Evolutionary conservation across 2,329 filamentous ascomycete species (phyloP).

Genomic region (Xylaria sp.): DNA sequence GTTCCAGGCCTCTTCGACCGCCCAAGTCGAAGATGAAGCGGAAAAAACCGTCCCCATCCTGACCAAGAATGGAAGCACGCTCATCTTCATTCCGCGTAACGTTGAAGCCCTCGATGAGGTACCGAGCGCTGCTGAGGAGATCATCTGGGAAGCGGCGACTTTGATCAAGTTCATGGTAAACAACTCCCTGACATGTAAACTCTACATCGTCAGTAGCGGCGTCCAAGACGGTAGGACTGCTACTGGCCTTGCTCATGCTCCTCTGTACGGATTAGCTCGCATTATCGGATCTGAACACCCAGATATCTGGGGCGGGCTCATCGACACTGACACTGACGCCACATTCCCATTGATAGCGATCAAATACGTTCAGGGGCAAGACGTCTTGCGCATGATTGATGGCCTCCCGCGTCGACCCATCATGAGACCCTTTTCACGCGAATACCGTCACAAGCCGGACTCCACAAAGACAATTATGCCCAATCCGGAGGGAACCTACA

Average conservation of each 20-base stretch:
- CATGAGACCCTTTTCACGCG: slow-evolving; percentile 38
- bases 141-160: slow-evolving; percentile 30
- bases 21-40: background rate
- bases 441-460: slow-evolving; percentile 37
- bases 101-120: slow-evolving; percentile 24
- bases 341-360: slow-evolving; percentile 51
- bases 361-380: slow-evolving; percentile 52
- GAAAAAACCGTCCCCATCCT: background rate
- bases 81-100: slow-evolving; percentile 15
- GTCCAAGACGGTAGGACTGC: slow-evolving; percentile 10
- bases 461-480: slow-evolving; percentile 39
- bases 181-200: background rate
- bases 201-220: slow-evolving; percentile 9
- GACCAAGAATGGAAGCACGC: slow-evolving; percentile 3
- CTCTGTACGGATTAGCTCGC: slow-evolving; percentile 52
- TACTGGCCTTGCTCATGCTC: slow-evolving; percentile 49
- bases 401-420: slow-evolving; percentile 44
- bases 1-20: background rate
- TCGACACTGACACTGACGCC: slow-evolving; percentile 45
- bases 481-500: slow-evolving; percentile 52
- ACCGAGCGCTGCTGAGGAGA: slow-evolving; percentile 19
- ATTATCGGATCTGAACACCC: slow-evolving; percentile 54
- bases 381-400: slow-evolving; percentile 53
- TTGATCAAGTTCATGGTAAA: slow-evolving; percentile 22
- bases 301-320: slow-evolving; percentile 52